Evolutionary conservation across 768 basidiomycete species (phyloP).

Genomic region (Pleurotus cornucopiae): DNA sequence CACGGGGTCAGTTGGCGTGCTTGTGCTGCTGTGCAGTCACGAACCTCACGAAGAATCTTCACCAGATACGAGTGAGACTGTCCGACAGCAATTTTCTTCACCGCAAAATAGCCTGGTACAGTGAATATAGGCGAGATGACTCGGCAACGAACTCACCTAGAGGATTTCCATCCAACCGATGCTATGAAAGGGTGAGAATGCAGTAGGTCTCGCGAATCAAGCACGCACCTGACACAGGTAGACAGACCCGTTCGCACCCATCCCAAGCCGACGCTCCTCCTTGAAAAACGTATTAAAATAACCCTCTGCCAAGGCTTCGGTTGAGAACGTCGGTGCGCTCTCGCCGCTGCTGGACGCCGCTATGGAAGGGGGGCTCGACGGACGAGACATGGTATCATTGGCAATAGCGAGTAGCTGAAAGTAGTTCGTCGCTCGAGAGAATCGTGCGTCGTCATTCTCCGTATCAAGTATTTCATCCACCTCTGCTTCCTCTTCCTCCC

Average conservation of each 20-base stretch:
- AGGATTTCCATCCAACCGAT: constrained; percentile 82
- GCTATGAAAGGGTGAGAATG: constrained; percentile 34
- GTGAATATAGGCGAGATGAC: neutral
- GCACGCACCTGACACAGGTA: constrained; percentile 75
- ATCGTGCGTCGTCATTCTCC: constrained; percentile 36
- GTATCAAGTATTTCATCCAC: constrained; percentile 26
- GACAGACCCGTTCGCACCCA: constrained; percentile 93
- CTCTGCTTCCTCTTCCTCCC: constrained; percentile 17
- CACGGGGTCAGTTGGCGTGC: neutral
- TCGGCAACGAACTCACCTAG: constrained; percentile 43
- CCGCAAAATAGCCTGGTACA: constrained; percentile 75
- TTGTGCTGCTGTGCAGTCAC: constrained; percentile 7
- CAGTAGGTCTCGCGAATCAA: constrained; percentile 4
- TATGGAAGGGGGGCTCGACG: constrained; percentile 43
- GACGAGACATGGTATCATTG: constrained; percentile 58
- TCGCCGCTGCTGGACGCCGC: constrained; percentile 9
- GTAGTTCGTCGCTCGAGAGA: constrained; percentile 68
- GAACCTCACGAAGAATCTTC: constrained; percentile 73
- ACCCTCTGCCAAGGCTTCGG: constrained; percentile 81
- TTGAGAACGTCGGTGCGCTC: constrained; percentile 43
- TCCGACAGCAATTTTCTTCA: constrained; percentile 96
- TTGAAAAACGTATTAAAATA: constrained; percentile 93
- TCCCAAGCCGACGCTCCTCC: constrained; percentile 84
- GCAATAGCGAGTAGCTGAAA: constrained; percentile 73
- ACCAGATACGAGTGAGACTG: constrained; percentile 84